Percentiles rank a stretch among this genome's conserved stretches.
These are phyloP conservation scores for Abrus pulchellus DNA, from an alignment of 306 rosid species.

Conservation along the genomic window DNA sequence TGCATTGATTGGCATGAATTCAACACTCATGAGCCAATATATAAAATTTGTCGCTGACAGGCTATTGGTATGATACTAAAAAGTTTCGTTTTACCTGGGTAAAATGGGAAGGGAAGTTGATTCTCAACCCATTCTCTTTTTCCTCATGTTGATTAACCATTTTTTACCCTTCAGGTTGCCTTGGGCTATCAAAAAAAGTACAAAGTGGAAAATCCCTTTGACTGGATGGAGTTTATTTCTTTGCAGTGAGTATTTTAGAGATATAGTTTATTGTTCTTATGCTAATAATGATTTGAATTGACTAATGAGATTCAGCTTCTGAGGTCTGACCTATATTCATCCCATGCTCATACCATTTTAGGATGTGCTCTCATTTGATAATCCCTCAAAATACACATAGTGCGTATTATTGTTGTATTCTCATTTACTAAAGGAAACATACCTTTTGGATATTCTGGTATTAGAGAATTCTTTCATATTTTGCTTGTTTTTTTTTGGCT, in stretches of 20 bases:
- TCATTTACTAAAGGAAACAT: constrained; percentile 11
- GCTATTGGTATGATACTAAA: constrained; percentile 68
- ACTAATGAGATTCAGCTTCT: constrained; percentile 22
- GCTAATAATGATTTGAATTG: background rate
- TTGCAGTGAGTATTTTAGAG: constrained; percentile 74
- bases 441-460: background rate
- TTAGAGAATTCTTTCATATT: background rate
- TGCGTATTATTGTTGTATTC: background rate
- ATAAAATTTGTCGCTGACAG: constrained; percentile 94
- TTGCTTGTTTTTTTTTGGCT: background rate
- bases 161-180: constrained; percentile 60
- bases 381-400: background rate
- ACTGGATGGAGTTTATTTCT: constrained; percentile 96
- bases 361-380: constrained; percentile 18
- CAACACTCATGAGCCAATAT: constrained; percentile 90
- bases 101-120: constrained; percentile 13
- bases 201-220: constrained; percentile 89
- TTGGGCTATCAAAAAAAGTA: constrained; percentile 74
- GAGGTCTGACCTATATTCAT: constrained; percentile 4
- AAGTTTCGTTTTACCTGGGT: background rate
- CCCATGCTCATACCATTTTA: background rate
- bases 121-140: background rate
- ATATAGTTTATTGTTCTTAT: background rate
- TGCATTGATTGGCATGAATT: constrained; percentile 94
- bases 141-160: constrained; percentile 9